Percentiles rank a stretch among this genome's conserved stretches.
phyloP scores from a whole-genome alignment of 192 early-diverging fungal genomes.

The Backusella luteola region DNA sequence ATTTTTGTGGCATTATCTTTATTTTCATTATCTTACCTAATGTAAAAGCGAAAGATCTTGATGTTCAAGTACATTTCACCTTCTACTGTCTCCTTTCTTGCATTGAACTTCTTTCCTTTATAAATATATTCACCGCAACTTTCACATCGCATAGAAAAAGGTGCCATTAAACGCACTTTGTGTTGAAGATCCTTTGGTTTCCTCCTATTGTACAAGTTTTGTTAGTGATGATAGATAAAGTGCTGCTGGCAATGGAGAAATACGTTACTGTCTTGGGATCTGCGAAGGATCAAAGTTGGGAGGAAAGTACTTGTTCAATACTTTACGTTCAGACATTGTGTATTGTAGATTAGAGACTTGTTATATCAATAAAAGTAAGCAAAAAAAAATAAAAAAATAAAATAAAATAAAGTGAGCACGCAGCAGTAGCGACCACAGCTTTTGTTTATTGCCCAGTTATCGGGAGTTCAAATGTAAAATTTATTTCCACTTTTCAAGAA shows the following conservation, averaged over 20 bases:
- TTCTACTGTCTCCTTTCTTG: constrained; percentile 85
- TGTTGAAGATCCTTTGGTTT: constrained; percentile 81
- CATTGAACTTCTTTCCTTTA: constrained; percentile 98
- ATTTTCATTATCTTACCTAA: constrained; percentile 33
- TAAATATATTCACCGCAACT: constrained; percentile 97
- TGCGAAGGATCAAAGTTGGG: constrained; percentile 97
- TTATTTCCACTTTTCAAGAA: neutral
- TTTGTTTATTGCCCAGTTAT: too few relatives aligned
- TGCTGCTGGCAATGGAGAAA: neutral
- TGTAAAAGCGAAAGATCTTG: constrained; percentile 76
- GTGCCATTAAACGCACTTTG: constrained; percentile 97
- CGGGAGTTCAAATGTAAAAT: too few relatives aligned
- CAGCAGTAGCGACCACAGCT: too few relatives aligned
- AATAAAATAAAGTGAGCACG: neutral
- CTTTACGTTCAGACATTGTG: constrained; percentile 88
- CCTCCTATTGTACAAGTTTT: constrained; percentile 47
- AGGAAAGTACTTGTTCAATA: constrained; percentile 95
- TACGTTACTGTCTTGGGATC: constrained; percentile 40
- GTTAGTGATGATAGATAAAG: neutral
- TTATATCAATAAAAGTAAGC: too few relatives aligned
- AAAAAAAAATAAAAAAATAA: neutral
- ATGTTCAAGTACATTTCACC: constrained; percentile 73
- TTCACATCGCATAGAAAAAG: constrained; percentile 97
- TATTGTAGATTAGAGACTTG: too few relatives aligned
- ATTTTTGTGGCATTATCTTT: neutral